Evolutionary conservation across 768 basidiomycete species (phyloP), one percentile per base, ranked within the genome.

Genomic region (Tricholoma saponaceum): DNA sequence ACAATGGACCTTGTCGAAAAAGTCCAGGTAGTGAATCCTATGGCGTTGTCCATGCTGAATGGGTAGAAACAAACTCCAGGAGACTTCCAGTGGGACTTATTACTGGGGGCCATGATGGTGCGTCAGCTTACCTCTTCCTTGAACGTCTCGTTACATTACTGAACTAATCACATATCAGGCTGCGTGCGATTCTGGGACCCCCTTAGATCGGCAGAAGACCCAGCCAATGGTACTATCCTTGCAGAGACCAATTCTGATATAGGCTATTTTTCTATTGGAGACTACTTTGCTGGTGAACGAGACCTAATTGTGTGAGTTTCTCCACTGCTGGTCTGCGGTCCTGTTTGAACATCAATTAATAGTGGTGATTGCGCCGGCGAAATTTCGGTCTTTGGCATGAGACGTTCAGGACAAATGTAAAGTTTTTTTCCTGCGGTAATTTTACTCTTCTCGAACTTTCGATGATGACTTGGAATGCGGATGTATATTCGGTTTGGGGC

Each of bases 131-230:
- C 50, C 18, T 47, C 44, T 16, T 43, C 13, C 35, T 37, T 41
- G 4, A 23, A 22, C 30, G 43, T 47, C 28, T 54, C 35, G 41
- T 43, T 56, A 25, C 46, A 33, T 49, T 49, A 14, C 18, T 20
- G 50, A 67, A 33, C 60, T 26, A 26, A 8, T 43, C 41, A 44
- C 32, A 58, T 43, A 44, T 41, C 64, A 89, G 87, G 87, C n/a
- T 87, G 85, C 64, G 79, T 90, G 9, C 77, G 87, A 25, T 61
- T 87, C 33, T 90, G 87, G 87, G 80, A 89, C 63, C 79, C 84
- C 5, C 69, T 73, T 23, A 65, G 70, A n/a, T 74, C 81, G 1
- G 62, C 61, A 1, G 64, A 68, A 6, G 70, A 75, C 52, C 64
- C 68, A 2, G 56, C 61, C 3, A 83, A 85, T 66, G 85, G 83